Conservation (phyloP, 1,139 yeast genomes). For the Zygosaccharomyces pseudobailii region DNA sequence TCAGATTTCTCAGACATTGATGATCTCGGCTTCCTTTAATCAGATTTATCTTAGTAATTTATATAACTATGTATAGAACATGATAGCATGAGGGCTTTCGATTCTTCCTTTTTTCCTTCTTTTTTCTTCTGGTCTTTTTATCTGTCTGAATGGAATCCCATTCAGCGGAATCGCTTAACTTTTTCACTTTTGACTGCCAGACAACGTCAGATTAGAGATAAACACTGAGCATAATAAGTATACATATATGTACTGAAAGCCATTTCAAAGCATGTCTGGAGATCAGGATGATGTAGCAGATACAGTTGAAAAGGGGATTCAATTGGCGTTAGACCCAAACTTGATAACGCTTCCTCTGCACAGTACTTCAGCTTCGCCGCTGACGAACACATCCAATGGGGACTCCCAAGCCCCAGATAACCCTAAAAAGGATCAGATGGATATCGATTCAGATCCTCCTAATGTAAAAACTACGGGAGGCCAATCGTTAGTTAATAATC, state of each 20-base stretch:
- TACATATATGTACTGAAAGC: not conserved
- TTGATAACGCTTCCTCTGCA: conserved; percentile 15
- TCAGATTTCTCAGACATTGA: conserved; percentile 35
- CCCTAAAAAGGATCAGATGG: not conserved
- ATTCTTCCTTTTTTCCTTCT: not conserved
- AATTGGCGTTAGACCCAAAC: conserved; percentile 24
- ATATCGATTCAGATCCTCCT: conserved; percentile 2
- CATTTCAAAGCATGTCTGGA: not conserved
- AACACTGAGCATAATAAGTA: too few relatives aligned
- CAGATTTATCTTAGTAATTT: not conserved
- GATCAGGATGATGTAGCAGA: not conserved
- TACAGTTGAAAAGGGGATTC: conserved; percentile 12
- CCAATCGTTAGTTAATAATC: conserved; percentile 26
- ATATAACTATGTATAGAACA: conserved; percentile 1
- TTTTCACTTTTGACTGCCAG: not conserved
- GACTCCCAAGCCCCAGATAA: conserved; percentile 8
- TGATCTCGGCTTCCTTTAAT: conserved; percentile 28
- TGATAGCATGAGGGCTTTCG: not conserved
- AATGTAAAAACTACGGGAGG: not conserved
- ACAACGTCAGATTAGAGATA: not conserved
- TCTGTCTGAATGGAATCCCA: too few relatives aligned
- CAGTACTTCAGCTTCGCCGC: conserved; percentile 11
- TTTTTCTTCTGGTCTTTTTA: not conserved
- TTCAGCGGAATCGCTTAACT: not conserved
- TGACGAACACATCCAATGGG: conserved; percentile 4